Evolutionary conservation across 805 yeast species (phyloP).

Genomic region (Maudiozyma turicensis): DNA sequence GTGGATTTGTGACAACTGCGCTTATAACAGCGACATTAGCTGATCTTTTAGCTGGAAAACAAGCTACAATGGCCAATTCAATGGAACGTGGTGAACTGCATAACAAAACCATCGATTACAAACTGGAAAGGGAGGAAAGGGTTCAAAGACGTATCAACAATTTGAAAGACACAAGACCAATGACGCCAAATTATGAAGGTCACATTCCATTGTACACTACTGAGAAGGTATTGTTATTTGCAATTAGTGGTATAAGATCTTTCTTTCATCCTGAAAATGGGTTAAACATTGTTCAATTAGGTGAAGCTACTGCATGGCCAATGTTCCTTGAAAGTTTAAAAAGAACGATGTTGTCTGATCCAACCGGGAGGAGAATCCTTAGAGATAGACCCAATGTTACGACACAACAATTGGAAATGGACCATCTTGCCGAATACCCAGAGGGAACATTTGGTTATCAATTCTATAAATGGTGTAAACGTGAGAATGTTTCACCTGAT

Average conservation of each 20-base stretch:
- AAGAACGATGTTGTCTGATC: slow-evolving; percentile 64
- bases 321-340: slow-evolving; percentile 54
- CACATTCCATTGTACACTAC: slow-evolving; percentile 63
- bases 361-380: slow-evolving; percentile 67
- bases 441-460: slow-evolving; percentile 64
- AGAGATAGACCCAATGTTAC: slow-evolving; percentile 79
- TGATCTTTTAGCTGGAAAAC: slow-evolving; percentile 29
- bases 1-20: slow-evolving; percentile 4
- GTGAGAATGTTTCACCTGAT: slow-evolving; percentile 89
- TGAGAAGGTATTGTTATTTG: slow-evolving; percentile 57
- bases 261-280: slow-evolving; percentile 67
- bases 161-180: slow-evolving; percentile 21
- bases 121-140: slow-evolving; percentile 30
- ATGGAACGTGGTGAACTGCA: slow-evolving; percentile 35
- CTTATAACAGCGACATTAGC: slow-evolving; percentile 13
- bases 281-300: slow-evolving; percentile 68
- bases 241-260: slow-evolving; percentile 71
- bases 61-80: slow-evolving; percentile 47
- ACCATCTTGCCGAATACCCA: slow-evolving; percentile 49
- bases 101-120: slow-evolving; percentile 24
- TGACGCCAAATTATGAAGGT: slow-evolving; percentile 47
- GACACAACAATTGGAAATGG: slow-evolving; percentile 56
- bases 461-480: slow-evolving; percentile 73
- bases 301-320: slow-evolving; percentile 81
- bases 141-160: slow-evolving; percentile 21